A percentile compares a stretch with the other conserved stretches of the same genome.
These are phyloP conservation scores for Amoeboaphelidium protococcarum DNA, from an alignment of 371 early-diverging fungal genomes.

Conservation along the genomic window DNA sequence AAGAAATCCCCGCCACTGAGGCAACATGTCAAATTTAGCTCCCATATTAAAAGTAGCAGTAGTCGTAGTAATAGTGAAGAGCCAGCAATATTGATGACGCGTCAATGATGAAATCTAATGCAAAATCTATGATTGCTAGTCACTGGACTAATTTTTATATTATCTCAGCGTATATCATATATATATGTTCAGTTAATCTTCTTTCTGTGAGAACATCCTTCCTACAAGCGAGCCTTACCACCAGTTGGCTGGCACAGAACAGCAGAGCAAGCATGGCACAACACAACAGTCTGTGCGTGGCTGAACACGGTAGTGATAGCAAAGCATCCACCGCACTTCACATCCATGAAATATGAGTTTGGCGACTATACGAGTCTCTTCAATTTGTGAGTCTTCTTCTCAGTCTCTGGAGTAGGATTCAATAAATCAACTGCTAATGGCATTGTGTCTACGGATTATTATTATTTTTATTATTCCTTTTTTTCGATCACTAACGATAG, in stretches of 20 bases:
- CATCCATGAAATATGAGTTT: conserved; percentile 99
- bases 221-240: conserved; percentile 90
- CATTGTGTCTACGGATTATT: too few species aligned
- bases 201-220: conserved; percentile 49
- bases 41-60: too few species aligned
- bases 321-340: conserved; percentile 93
- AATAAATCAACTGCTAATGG: conserved; percentile 94
- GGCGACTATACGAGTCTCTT: conserved; percentile 97
- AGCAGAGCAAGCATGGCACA: conserved; percentile 80
- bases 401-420: conserved; percentile 82
- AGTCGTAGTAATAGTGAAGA: too few species aligned
- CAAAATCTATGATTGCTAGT: too few species aligned
- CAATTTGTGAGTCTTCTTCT: conserved; percentile 90
- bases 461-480: too few species aligned
- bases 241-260: conserved; percentile 97
- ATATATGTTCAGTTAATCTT: conserved; percentile 27
- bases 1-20: too few species aligned
- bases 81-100: too few species aligned
- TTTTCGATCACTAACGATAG: too few species aligned
- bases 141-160: too few species aligned
- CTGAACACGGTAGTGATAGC: conserved; percentile 92
- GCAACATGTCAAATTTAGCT: too few species aligned
- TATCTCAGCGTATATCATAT: too few species aligned
- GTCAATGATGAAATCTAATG: too few species aligned
- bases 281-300: conserved; percentile 95